Evolutionary conservation across 2,329 filamentous ascomycete species (phyloP).

Genomic region (Diaporthe humulicola): DNA sequence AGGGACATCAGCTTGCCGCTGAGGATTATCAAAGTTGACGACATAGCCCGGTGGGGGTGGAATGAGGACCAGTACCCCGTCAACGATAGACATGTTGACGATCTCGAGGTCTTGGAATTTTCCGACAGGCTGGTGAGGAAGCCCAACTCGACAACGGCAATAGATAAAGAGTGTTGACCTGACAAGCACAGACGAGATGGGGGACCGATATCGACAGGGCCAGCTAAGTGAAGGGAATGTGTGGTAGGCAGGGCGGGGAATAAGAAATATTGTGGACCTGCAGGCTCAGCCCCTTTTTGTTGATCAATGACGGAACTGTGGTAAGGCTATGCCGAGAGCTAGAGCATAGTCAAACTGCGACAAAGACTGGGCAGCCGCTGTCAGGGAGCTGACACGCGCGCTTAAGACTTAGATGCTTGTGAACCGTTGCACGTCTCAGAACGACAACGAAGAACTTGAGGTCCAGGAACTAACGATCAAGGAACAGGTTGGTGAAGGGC

Average conservation of each 20-base stretch:
- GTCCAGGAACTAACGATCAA: not conserved
- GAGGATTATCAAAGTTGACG: conserved; percentile 51
- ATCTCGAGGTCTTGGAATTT: not conserved
- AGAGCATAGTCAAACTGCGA: not conserved
- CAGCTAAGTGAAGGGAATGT: not conserved
- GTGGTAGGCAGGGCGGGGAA: not conserved
- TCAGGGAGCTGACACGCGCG: conserved; percentile 16
- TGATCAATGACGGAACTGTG: not conserved
- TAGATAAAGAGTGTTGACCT: not conserved
- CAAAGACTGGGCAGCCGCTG: conserved; percentile 9
- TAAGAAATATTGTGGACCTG: not conserved
- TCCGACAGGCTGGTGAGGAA: not conserved
- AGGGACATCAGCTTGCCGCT: conserved; percentile 9
- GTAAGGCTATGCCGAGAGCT: not conserved
- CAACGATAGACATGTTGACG: conserved; percentile 17
- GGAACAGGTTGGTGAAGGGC: not conserved
- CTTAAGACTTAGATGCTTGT: not conserved
- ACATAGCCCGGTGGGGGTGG: conserved; percentile 49
- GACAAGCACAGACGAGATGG: not conserved
- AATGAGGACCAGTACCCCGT: conserved; percentile 29
- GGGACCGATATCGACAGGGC: not conserved
- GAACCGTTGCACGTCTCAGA: conserved; percentile 16
- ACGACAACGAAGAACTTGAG: not conserved
- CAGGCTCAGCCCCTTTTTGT: conserved; percentile 14
- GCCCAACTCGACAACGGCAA: not conserved